Percentiles rank a stretch among this genome's conserved stretches.
Evolutionary conservation across 2,329 filamentous ascomycete species (phyloP).

Genomic region (Pseudogymnoascus sp.): DNA sequence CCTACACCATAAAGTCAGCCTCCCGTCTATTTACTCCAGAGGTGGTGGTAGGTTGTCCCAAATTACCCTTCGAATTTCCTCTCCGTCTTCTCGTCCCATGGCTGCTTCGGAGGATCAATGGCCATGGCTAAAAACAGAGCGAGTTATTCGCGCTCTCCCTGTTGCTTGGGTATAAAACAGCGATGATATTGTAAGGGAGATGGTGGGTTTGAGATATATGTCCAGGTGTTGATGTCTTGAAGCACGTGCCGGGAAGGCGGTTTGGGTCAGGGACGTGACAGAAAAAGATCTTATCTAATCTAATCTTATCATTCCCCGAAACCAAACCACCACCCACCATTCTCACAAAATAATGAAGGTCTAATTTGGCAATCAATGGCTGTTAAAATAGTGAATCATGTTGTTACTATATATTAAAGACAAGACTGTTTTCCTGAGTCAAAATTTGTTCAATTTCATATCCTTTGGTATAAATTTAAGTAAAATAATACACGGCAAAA

Average conservation of each 20-base stretch:
- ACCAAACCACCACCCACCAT: background rate
- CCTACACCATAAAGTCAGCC: conserved; percentile 40
- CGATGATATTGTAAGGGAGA: background rate
- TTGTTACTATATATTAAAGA: background rate
- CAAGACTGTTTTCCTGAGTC: background rate
- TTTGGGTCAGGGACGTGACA: background rate
- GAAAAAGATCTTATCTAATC: conserved; percentile 7
- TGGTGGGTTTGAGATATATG: background rate
- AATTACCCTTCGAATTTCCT: conserved; percentile 58
- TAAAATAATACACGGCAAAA: background rate
- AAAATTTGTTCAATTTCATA: background rate
- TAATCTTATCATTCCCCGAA: background rate
- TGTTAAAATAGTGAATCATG: background rate
- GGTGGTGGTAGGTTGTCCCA: background rate
- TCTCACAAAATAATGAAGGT: background rate
- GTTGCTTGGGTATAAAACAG: background rate
- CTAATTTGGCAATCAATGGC: background rate
- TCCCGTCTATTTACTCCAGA: background rate
- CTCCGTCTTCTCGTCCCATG: conserved; percentile 55
- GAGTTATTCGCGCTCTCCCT: background rate
- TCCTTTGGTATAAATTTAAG: background rate
- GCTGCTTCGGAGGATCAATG: conserved; percentile 17
- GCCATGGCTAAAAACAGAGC: background rate
- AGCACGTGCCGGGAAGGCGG: background rate
- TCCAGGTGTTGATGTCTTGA: background rate